Percentiles rank a stretch among this genome's conserved stretches.
These are phyloP conservation scores for Ziziphus jujuba DNA, from an alignment of 306 rosid species.

Conservation along the genomic window DNA sequence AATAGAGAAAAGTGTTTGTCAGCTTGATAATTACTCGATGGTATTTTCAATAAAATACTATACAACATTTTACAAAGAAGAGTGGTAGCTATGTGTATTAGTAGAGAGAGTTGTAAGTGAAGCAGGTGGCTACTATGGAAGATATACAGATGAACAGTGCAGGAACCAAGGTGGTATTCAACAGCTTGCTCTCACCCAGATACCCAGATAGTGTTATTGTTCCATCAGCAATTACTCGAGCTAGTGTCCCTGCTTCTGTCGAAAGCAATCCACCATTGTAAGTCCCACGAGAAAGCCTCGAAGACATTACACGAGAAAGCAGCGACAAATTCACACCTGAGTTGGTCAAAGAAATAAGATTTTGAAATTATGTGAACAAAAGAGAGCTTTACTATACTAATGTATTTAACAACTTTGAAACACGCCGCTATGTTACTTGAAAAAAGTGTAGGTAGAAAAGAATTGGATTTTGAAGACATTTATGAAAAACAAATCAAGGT, in stretches of 20 bases:
- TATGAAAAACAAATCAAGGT: background rate
- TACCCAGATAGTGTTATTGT: conserved; percentile 76
- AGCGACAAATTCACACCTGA: conserved; percentile 86
- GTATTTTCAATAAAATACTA: background rate
- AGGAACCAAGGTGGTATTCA: conserved; percentile 70
- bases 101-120: conserved; percentile 80
- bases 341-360: conserved; percentile 24
- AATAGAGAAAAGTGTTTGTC: conserved; percentile 3
- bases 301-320: conserved; percentile 77
- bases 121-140: conserved; percentile 73
- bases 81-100: conserved; percentile 31
- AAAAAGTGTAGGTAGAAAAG: no score
- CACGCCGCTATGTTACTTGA: no score
- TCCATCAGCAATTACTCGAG: conserved; percentile 86
- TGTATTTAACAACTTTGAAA: no score
- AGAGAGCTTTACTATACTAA: no score
- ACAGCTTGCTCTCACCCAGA: conserved; percentile 52
- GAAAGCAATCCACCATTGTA: conserved; percentile 81
- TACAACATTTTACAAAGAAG: conserved; percentile 24
- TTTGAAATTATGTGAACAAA: background rate
- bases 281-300: conserved; percentile 82
- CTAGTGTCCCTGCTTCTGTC: conserved; percentile 88
- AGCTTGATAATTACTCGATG: conserved; percentile 3
- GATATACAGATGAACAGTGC: conserved; percentile 64
- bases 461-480: background rate